These are phyloP conservation scores for Colletotrichum tropicicola DNA, from an alignment of 2,329 filamentous ascomycete genomes.

Conservation along the genomic window DNA sequence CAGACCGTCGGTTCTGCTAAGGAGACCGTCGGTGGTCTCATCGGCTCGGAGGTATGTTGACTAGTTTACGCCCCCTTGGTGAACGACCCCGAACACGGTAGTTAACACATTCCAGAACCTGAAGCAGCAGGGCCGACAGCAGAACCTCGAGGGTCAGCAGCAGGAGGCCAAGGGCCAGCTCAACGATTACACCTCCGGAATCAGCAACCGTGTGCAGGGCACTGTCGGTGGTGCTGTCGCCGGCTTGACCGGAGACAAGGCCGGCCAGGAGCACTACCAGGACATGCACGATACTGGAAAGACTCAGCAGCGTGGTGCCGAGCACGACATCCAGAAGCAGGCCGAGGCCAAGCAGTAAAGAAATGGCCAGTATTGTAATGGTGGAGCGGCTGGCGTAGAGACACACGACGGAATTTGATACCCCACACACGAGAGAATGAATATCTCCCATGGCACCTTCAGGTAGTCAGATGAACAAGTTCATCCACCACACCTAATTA, in stretches of 20 bases:
- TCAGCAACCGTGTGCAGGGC: constrained; percentile 74
- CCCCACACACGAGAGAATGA: constrained; percentile 12
- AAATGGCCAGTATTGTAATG: not conserved
- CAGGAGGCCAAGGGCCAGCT: constrained; percentile 87
- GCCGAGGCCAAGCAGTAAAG: constrained; percentile 53
- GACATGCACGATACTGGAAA: constrained; percentile 82
- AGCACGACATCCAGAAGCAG: constrained; percentile 82
- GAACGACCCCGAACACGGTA: not conserved
- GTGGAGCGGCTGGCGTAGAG: not conserved
- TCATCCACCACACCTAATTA: not conserved
- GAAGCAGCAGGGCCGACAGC: constrained; percentile 77
- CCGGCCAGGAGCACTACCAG: constrained; percentile 71
- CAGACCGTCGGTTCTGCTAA: constrained; percentile 90
- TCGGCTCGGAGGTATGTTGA: constrained; percentile 73
- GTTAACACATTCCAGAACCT: constrained; percentile 57
- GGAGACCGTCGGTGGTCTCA: constrained; percentile 78
- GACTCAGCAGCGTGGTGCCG: constrained; percentile 83
- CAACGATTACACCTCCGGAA: constrained; percentile 75
- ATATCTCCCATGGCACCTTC: not conserved
- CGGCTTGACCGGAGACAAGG: constrained; percentile 75
- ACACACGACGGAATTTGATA: constrained; percentile 27
- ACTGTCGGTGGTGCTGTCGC: constrained; percentile 76
- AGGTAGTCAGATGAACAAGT: not conserved
- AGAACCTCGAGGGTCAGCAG: constrained; percentile 82
- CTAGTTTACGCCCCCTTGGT: not conserved